Evolutionary conservation across 2,329 filamentous ascomycete species (phyloP).

Genomic region (Aspergillus brunneoviolaceus): DNA sequence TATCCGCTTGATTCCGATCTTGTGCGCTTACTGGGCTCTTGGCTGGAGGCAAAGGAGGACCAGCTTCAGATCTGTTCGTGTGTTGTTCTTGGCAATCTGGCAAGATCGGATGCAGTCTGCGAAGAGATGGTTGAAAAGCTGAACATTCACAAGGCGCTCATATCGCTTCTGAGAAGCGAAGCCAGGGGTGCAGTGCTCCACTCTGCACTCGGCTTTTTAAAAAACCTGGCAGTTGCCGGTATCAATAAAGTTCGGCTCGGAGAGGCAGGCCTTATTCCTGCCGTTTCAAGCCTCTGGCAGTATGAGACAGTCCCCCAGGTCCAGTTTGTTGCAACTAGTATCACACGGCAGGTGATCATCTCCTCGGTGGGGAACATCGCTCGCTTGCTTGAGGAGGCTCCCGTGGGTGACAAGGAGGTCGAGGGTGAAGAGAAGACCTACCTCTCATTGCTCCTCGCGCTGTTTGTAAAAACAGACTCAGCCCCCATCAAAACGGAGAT

Average conservation of each 20-base stretch:
- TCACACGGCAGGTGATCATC: constrained; percentile 41
- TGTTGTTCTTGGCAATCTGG: constrained; percentile 50
- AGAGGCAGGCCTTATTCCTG: constrained; percentile 40
- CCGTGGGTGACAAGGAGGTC: constrained; percentile 29
- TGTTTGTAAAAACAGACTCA: constrained; percentile 45
- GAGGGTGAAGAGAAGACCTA: constrained; percentile 34
- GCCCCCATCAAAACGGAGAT: constrained; percentile 48
- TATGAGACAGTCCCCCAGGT: constrained; percentile 46
- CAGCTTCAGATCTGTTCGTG: constrained; percentile 49
- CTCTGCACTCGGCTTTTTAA: constrained; percentile 47
- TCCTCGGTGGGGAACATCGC: constrained; percentile 40
- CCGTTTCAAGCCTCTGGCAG: constrained; percentile 40
- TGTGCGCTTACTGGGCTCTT: constrained; percentile 38
- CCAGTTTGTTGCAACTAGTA: constrained; percentile 45
- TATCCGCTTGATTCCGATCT: constrained; percentile 43
- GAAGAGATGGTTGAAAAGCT: constrained; percentile 40
- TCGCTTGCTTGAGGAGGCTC: constrained; percentile 35
- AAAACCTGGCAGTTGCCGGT: constrained; percentile 48
- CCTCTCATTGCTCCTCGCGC: constrained; percentile 42
- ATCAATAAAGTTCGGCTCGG: constrained; percentile 43
- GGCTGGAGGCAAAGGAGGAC: constrained; percentile 41
- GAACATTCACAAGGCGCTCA: constrained; percentile 42
- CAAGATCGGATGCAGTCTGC: constrained; percentile 46
- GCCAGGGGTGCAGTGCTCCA: constrained; percentile 44
- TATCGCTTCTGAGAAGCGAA: constrained; percentile 40